These are phyloP conservation scores for Dothideomycetes sp. DNA, from an alignment of 2,329 filamentous ascomycete genomes.

Conservation along the genomic window DNA sequence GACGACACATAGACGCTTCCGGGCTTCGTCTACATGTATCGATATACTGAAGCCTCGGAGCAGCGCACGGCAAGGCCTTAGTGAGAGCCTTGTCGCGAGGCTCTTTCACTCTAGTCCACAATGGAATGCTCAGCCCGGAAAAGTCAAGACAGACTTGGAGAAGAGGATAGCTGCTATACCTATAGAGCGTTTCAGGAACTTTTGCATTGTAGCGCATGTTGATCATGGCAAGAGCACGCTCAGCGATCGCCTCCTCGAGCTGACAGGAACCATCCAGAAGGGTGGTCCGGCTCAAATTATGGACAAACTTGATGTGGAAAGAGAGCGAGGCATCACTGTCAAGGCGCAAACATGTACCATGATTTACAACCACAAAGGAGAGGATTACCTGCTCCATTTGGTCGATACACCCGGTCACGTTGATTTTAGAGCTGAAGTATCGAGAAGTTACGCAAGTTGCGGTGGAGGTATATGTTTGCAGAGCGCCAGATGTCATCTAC, in stretches of 20 bases:
- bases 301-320: constrained; percentile 93
- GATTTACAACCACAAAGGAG: constrained; percentile 77
- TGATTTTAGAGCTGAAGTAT: constrained; percentile 94
- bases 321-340: constrained; percentile 92
- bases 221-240: constrained; percentile 98
- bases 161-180: constrained; percentile 62
- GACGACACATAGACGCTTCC: constrained; percentile 30
- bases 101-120: constrained; percentile 17
- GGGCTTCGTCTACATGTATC: constrained; percentile 10
- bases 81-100: constrained; percentile 13
- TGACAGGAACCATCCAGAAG: constrained; percentile 82
- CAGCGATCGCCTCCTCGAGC: constrained; percentile 80
- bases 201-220: constrained; percentile 97
- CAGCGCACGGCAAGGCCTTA: not conserved
- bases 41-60: constrained; percentile 13
- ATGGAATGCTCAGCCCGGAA: constrained; percentile 25
- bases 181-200: constrained; percentile 76
- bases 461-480: constrained; percentile 50
- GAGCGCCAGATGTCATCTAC: not conserved
- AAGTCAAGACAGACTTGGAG: constrained; percentile 43
- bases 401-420: constrained; percentile 97
- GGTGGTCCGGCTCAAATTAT: constrained; percentile 89
- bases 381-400: constrained; percentile 87
- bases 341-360: constrained; percentile 98
- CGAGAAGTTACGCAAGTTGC: constrained; percentile 89